phyloP scores from a whole-genome alignment of 1,284 basidiomycete species.

The Rhodotorula sp. region DNA sequence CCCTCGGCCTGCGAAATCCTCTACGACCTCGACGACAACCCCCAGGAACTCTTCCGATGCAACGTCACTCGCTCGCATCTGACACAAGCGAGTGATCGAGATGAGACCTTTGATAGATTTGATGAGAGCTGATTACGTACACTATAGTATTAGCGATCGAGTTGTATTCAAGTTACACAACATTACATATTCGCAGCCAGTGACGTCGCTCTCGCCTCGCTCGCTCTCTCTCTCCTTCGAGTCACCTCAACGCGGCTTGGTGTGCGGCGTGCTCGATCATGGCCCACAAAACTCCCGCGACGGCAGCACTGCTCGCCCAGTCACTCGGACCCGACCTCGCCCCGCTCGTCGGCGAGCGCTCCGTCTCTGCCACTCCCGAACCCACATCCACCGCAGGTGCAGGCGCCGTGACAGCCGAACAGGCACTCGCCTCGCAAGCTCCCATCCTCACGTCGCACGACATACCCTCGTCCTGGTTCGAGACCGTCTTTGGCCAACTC shows the following conservation, averaged over 20 bases:
- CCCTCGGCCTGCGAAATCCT: no score
- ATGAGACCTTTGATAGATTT: no score
- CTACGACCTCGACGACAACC: neutral
- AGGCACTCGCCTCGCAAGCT: neutral
- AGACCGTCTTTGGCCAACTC: constrained; percentile 1
- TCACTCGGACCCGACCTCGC: constrained; percentile 17
- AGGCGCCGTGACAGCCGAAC: neutral
- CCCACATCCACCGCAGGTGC: neutral
- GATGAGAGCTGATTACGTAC: no score
- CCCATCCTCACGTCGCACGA: neutral
- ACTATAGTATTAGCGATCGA: no score
- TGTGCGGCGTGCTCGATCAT: neutral
- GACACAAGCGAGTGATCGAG: no score
- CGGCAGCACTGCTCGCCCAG: constrained; percentile 9
- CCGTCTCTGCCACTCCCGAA: neutral
- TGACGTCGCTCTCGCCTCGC: neutral
- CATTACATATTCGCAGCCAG: no score
- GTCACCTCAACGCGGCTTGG: neutral
- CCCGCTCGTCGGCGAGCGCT: neutral
- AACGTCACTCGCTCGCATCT: neutral
- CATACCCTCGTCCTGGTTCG: constrained; percentile 2
- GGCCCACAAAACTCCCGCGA: neutral
- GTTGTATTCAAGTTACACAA: no score
- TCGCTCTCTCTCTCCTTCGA: neutral
- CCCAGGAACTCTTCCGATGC: neutral